Evolutionary conservation across 2,329 filamentous ascomycete species (phyloP), one percentile per base, ranked within the genome.

Genomic region (Aspergillus flavus): DNA sequence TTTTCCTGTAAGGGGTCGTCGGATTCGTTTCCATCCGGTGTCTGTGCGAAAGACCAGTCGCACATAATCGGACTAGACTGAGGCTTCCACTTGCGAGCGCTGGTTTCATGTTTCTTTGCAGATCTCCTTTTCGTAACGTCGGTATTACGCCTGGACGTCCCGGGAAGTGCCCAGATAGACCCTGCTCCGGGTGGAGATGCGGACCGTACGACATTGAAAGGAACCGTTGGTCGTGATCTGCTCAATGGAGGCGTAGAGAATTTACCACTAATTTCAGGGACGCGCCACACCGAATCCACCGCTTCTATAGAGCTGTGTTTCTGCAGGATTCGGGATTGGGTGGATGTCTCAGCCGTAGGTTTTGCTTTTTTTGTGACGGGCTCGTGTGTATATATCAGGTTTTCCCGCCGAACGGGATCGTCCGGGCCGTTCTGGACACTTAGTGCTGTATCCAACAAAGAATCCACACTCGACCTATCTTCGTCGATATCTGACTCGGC

Each of bases 1-100:
- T 70, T 67, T 48, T 79, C 75, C 61, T 79, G 77, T 58, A 80
- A 69, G 52, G 79, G 79, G 63, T 80, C 79, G 65, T 80, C 79
- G n/a, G 79, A 80, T 64, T 80, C 78, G 59, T 71, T 75, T 57
- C 69, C 72, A 50, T 76, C 75, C n/a, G 70, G 66, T 12, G 69
- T 63, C 45, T 71, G 64, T 45, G 76, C 74, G 61, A 79, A 79
- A 50, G 72, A 77, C 76, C 76, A 79, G 67, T 78, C 76, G 60
- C 66, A 71, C 46, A 69, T 62, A 48, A 70, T 69, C 34, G 74
- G 69, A 56, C 72, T 77, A 12, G 70, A 73, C 60, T 71, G 70
- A 39, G 67, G 61, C 43, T 73, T 75, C 30, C 64, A 66, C 34
- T 71, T 74, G 63, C 39, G 60, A 57, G 58, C 69, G 57, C 32